Evolutionary conservation across 306 rosid genomes (phyloP), one percentile per base, ranked within the genome.

Genomic region (Malus orientalis): DNA sequence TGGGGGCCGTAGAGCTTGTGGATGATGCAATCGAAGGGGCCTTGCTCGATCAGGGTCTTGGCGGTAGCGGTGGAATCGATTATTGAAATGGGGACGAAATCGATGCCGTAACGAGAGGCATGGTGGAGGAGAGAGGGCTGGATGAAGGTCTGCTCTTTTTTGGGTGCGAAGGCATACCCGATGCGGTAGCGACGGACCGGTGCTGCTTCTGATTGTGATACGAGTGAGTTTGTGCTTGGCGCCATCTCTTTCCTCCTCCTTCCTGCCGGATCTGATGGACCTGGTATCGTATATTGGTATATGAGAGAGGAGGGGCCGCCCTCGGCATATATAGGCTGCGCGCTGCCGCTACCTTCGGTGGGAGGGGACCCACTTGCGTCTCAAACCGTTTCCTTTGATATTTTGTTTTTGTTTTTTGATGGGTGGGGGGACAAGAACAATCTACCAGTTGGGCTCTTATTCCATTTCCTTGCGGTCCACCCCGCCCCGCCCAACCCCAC

Each of bases 11-110:
- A 76, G 45, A 83, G 64, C 63, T 83, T 83, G 76, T 83, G 84
- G 74, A 83, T 55, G 76, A 83, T 58, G 81, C 78, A 71, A 72
- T 83, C 58, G 76, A 83, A 83, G 32, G 81, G 84, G 18, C 79
- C 84, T 47, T 83, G 86, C 4, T 83, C 72, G 49, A 25, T 38
- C 55, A 83, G 40, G 14, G 76, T 55, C 62, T 42, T 47, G 32
- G 29, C 3, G 51, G 42, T 3, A 11, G 30, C 13, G 25, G 11
- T 6, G 67, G 74, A 57, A 32, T 76, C 81, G 49, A 76, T 25
- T 13, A 22, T 60, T 60, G 42, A 29, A 29, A 62, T 62, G 32
- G 68, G 59, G 54, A 76, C 72, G 47, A 83, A 78, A 67, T 76
- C 86, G 69, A 83, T 61, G 69, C 86, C 79, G 29, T 51, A 38